Percentiles rank a stretch among this genome's conserved stretches.
Conservation (phyloP, 2,329 filamentous ascomycete species). For the Penicillium sp. region DNA sequence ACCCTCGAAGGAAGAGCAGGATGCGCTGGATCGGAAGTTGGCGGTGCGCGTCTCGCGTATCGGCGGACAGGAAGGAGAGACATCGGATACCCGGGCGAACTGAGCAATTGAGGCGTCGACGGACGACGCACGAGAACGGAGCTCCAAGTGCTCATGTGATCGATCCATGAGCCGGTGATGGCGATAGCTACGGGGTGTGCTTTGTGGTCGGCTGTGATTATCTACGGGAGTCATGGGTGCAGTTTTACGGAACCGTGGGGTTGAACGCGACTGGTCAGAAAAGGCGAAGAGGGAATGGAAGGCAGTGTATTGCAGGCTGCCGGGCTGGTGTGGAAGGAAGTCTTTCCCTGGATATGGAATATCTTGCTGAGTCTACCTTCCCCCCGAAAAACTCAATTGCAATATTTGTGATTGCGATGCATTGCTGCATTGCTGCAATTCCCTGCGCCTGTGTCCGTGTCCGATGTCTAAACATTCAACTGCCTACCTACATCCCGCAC, state of each 20-base stretch:
- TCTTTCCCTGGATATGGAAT: neutral
- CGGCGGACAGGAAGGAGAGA: conserved; percentile 25
- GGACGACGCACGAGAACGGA: neutral
- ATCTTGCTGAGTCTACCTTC: neutral
- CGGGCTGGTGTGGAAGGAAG: conserved; percentile 2
- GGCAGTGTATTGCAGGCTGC: neutral
- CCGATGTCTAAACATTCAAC: neutral
- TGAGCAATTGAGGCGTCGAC: conserved; percentile 8
- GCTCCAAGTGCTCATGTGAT: conserved; percentile 1
- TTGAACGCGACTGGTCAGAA: conserved; percentile 1
- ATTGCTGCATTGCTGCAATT: neutral
- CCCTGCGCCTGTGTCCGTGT: neutral
- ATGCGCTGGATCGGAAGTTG: conserved; percentile 54
- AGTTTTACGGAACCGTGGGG: conserved; percentile 1
- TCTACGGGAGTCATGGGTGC: neutral
- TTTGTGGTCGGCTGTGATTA: neutral
- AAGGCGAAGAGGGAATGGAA: neutral
- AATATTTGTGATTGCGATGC: neutral
- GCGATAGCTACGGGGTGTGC: neutral
- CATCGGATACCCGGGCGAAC: conserved; percentile 14
- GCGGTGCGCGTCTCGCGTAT: conserved; percentile 35
- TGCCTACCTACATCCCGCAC: neutral
- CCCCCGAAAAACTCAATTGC: neutral
- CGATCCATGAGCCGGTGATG: neutral
- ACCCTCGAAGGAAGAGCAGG: conserved; percentile 70